Percentiles rank a stretch among this genome's conserved stretches.
phyloP scores from a whole-genome alignment of 176 grass and related monocot genomes.

The Musa troglodytarum region DNA sequence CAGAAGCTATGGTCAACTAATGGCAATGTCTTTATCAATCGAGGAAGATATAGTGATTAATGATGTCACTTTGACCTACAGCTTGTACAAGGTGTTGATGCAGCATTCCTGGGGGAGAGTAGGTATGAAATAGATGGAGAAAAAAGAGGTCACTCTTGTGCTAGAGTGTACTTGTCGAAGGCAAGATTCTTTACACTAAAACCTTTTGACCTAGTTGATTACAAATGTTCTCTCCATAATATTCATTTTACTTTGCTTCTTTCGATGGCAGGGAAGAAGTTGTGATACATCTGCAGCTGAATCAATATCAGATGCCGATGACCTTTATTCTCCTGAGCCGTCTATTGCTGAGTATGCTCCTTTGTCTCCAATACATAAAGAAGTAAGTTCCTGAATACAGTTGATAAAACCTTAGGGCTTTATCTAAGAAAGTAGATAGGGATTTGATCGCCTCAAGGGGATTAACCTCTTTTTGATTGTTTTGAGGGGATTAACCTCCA shows the following conservation, averaged over 20 bases:
- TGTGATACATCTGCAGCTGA: constrained; percentile 72
- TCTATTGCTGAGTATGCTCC: constrained; percentile 50
- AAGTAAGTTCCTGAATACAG: constrained; percentile 37
- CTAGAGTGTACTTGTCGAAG: constrained; percentile 62
- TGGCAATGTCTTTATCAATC: background rate
- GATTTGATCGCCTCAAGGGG: too few relatives aligned
- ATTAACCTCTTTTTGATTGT: too few relatives aligned
- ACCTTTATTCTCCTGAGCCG: constrained; percentile 19
- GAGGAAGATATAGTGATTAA: background rate
- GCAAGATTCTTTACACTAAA: constrained; percentile 33
- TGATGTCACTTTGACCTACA: constrained; percentile 21
- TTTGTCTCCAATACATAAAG: constrained; percentile 71
- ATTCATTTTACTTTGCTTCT: constrained; percentile 24
- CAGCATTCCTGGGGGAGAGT: constrained; percentile 36
- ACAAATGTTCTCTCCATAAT: constrained; percentile 17
- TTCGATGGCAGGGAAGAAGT: constrained; percentile 55
- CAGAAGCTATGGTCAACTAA: background rate
- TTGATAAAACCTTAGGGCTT: background rate
- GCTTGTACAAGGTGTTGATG: constrained; percentile 63
- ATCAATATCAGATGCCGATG: constrained; percentile 86
- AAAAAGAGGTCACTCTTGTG: constrained; percentile 38
- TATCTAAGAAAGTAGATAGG: too few relatives aligned
- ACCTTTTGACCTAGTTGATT: constrained; percentile 24
- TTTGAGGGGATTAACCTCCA: too few relatives aligned
- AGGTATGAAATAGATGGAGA: constrained; percentile 61